phyloP scores from a whole-genome alignment of 2,329 filamentous ascomycete species.

The Cladosporium oxysporum region DNA sequence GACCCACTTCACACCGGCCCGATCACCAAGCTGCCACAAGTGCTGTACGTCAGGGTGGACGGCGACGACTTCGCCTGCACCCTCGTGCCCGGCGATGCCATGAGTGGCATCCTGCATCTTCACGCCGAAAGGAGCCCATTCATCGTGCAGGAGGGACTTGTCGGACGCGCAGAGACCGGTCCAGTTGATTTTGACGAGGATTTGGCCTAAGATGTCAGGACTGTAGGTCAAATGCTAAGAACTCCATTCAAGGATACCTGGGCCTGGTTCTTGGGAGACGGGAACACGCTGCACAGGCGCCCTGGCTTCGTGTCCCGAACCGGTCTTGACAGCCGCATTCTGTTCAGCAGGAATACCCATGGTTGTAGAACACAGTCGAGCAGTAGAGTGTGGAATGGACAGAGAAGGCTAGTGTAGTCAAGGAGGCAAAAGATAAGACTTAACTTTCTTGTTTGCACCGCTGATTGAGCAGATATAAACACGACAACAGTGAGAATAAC shows the following conservation, averaged over 20 bases:
- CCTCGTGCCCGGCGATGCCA: constrained; percentile 37
- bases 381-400: not conserved
- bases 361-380: not conserved
- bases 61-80: constrained; percentile 35
- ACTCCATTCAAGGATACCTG: constrained; percentile 17
- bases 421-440: not conserved
- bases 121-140: constrained; percentile 37
- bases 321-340: constrained; percentile 40
- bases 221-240: not conserved
- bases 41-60: constrained; percentile 30
- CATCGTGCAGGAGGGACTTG: constrained; percentile 41
- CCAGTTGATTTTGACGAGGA: constrained; percentile 41
- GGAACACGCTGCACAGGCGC: constrained; percentile 36
- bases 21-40: constrained; percentile 34
- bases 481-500: not conserved
- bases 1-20: constrained; percentile 39
- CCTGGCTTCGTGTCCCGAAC: constrained; percentile 32
- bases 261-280: constrained; percentile 34
- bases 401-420: not conserved
- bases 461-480: not conserved
- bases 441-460: not conserved
- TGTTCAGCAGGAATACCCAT: constrained; percentile 39
- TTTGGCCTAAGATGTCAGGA: constrained; percentile 28
- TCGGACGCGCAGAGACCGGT: constrained; percentile 37
- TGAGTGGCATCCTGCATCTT: constrained; percentile 32